phyloP scores from a whole-genome alignment of 768 basidiomycete species.

The Psilocybe subaeruginosa region DNA sequence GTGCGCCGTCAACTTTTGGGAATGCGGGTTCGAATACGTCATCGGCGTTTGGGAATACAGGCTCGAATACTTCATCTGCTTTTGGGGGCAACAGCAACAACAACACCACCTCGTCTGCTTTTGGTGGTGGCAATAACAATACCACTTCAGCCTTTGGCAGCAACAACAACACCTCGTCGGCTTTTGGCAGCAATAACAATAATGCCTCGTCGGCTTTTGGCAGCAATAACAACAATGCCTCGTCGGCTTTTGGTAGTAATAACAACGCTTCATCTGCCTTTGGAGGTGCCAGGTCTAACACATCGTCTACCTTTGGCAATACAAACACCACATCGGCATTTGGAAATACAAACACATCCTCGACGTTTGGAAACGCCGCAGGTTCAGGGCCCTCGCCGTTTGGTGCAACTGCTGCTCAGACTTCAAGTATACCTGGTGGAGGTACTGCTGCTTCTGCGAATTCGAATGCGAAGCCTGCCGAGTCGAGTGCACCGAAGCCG shows the following conservation, averaged over 20 bases:
- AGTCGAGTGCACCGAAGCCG: slow-evolving; percentile 10
- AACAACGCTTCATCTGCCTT: slow-evolving; percentile 3
- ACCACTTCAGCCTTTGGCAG: background rate
- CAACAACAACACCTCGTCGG: background rate
- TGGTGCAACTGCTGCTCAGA: slow-evolving; percentile 21
- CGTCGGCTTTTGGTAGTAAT: slow-evolving; percentile 1
- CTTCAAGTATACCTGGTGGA: slow-evolving; percentile 16
- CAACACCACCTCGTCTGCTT: background rate
- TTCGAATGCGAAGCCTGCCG: slow-evolving; percentile 6
- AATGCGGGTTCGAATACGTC: background rate
- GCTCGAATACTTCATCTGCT: background rate
- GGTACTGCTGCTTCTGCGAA: background rate
- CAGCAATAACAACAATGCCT: background rate
- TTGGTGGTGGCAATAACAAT: background rate
- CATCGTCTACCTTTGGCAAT: too few species aligned
- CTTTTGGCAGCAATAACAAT: background rate
- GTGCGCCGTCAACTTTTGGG: slow-evolving; percentile 6
- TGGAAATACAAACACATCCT: slow-evolving; percentile 7
- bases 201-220: slow-evolving; percentile 8
- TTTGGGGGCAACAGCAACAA: slow-evolving; percentile 1
- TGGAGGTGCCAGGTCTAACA: background rate
- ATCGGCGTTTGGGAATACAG: slow-evolving; percentile 24
- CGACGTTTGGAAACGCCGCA: slow-evolving; percentile 15
- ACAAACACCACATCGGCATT: background rate
- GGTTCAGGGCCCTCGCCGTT: slow-evolving; percentile 19